These are phyloP conservation scores for Colletotrichum melonis DNA, from an alignment of 2,329 filamentous ascomycete genomes.

Conservation along the genomic window DNA sequence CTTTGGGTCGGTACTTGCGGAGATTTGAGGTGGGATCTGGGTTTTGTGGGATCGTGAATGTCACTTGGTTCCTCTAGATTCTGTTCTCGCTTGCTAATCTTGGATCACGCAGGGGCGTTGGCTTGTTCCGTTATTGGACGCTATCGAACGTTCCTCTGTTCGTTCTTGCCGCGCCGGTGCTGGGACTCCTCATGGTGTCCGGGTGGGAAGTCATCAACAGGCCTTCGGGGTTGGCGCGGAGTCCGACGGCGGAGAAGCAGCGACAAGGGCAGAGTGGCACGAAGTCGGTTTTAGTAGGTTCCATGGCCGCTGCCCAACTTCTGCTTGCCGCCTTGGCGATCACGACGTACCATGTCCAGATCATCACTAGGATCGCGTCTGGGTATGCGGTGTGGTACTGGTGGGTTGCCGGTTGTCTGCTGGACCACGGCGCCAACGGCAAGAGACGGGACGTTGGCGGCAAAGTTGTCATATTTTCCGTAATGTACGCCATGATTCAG, in stretches of 20 bases:
- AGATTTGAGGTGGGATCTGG: constrained; percentile 13
- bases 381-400: constrained; percentile 92
- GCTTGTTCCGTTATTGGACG: constrained; percentile 92
- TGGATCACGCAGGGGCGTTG: constrained; percentile 75
- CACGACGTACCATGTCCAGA: constrained; percentile 91
- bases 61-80: background rate
- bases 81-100: constrained; percentile 14
- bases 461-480: constrained; percentile 72
- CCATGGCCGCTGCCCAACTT: constrained; percentile 78
- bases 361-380: constrained; percentile 89
- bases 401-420: constrained; percentile 71
- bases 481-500: constrained; percentile 87
- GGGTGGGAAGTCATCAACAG: constrained; percentile 53
- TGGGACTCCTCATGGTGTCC: constrained; percentile 75
- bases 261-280: background rate
- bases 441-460: constrained; percentile 45
- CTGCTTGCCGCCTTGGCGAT: constrained; percentile 78
- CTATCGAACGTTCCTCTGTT: constrained; percentile 88
- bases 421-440: constrained; percentile 42
- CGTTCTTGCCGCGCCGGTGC: constrained; percentile 81
- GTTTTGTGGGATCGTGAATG: background rate
- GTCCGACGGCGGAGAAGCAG: constrained; percentile 18
- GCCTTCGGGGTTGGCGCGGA: constrained; percentile 32
- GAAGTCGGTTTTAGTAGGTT: constrained; percentile 51
- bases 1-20: constrained; percentile 24